Percentiles rank a stretch among this genome's conserved stretches.
phyloP scores from a whole-genome alignment of 192 early-diverging fungal genomes.

The Piromyces sp. region DNA sequence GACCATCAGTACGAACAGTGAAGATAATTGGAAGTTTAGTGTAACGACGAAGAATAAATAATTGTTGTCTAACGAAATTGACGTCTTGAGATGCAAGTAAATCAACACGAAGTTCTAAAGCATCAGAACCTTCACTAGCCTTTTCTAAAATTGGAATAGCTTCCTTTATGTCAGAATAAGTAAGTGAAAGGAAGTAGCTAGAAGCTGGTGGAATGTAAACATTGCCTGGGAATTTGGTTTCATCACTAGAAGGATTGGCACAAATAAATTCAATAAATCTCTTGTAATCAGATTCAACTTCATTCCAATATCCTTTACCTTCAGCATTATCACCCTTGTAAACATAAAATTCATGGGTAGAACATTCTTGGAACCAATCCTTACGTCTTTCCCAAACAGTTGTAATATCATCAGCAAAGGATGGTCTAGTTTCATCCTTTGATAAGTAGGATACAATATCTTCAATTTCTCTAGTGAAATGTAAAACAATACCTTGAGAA shows the following conservation, averaged over 20 bases:
- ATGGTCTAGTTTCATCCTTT: slow-evolving; percentile 65
- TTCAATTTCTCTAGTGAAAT: slow-evolving; percentile 62
- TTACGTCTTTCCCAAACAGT: slow-evolving; percentile 63
- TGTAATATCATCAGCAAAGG: slow-evolving; percentile 60
- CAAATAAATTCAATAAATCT: slow-evolving; percentile 51
- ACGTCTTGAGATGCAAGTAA: slow-evolving; percentile 38
- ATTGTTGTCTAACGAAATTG: slow-evolving; percentile 59
- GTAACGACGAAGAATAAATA: slow-evolving; percentile 52
- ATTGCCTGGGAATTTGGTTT: slow-evolving; percentile 2
- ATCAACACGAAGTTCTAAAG: slow-evolving; percentile 85
- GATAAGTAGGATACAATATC: slow-evolving; percentile 64
- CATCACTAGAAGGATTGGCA: slow-evolving; percentile 16
- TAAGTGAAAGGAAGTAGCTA: slow-evolving; percentile 5
- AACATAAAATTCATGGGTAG: slow-evolving; percentile 67
- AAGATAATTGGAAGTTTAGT: slow-evolving; percentile 72
- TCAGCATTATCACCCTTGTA: slow-evolving; percentile 15
- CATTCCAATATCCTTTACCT: slow-evolving; percentile 31
- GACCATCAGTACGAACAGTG: slow-evolving; percentile 73
- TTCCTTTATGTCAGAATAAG: slow-evolving; percentile 21
- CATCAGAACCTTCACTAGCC: slow-evolving; percentile 64
- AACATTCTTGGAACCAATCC: slow-evolving; percentile 58
- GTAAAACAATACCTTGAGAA: slow-evolving; percentile 37
- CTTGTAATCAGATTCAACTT: slow-evolving; percentile 58
- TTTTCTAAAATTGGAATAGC: slow-evolving; percentile 30
- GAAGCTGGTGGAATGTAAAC: slow-evolving; percentile 1